Conservation (phyloP, 2,329 filamentous ascomycete species). For the Elsinoe batatas region DNA sequence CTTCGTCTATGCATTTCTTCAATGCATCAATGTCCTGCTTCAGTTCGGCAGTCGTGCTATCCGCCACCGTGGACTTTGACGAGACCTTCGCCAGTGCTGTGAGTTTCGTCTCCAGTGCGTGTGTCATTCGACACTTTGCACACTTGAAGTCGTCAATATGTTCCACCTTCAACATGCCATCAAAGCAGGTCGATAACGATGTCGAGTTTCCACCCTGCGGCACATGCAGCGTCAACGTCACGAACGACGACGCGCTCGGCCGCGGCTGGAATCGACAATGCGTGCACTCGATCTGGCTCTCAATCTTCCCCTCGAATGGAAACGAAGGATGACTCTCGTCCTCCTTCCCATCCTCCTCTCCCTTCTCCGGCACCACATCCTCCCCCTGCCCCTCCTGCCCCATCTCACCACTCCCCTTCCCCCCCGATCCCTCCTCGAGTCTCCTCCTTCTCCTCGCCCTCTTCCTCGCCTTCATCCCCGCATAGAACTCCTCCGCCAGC, state of each 20-base stretch:
- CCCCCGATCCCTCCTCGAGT: not conserved
- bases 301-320: constrained; percentile 80
- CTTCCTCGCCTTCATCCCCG: constrained; percentile 62
- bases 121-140: constrained; percentile 79
- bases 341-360: not conserved
- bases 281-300: constrained; percentile 91
- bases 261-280: constrained; percentile 84
- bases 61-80: constrained; percentile 24
- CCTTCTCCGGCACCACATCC: not conserved
- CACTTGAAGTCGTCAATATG: constrained; percentile 96
- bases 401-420: not conserved
- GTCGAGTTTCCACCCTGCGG: constrained; percentile 64
- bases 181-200: constrained; percentile 78
- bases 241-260: constrained; percentile 73
- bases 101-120: constrained; percentile 55
- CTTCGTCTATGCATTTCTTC: constrained; percentile 58
- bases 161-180: constrained; percentile 88
- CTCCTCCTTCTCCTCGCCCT: constrained; percentile 35
- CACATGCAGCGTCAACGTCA: constrained; percentile 84
- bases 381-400: not conserved
- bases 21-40: constrained; percentile 55
- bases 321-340: constrained; percentile 49
- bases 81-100: constrained; percentile 35
- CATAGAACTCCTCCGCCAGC: constrained; percentile 87
- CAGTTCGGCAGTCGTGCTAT: constrained; percentile 36